Evolutionary conservation across 805 yeast genomes (phyloP).

Genomic region (Vanderwaltozyma yarrowii): DNA sequence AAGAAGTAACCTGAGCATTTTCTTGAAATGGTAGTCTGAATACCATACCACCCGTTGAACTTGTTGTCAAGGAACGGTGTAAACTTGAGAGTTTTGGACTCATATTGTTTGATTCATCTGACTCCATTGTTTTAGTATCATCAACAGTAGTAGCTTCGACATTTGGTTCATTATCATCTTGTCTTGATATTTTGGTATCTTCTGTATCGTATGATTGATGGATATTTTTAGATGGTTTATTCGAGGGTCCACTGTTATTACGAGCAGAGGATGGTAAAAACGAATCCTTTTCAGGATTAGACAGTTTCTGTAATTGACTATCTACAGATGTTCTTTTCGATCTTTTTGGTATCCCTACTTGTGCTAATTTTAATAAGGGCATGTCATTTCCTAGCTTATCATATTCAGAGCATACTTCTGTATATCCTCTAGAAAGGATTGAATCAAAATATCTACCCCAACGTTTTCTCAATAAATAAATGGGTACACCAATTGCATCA

Average conservation of each 20-base stretch:
- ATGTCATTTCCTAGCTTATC: neutral
- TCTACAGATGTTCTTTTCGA: neutral
- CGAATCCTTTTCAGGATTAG: too few relatives aligned
- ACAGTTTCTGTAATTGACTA: too few relatives aligned
- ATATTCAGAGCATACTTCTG: constrained; percentile 36
- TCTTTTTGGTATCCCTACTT: neutral
- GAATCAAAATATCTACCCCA: constrained; percentile 70
- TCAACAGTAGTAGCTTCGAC: too few relatives aligned
- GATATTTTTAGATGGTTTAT: too few relatives aligned
- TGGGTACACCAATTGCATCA: constrained; percentile 50
- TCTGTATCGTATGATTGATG: too few relatives aligned
- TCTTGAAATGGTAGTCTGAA: constrained; percentile 70
- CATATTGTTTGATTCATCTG: neutral
- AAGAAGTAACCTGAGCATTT: too few relatives aligned
- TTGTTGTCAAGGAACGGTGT: constrained; percentile 9
- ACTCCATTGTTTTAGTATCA: too few relatives aligned
- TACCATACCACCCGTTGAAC: constrained; percentile 28
- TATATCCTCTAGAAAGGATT: constrained; percentile 52
- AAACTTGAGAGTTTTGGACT: neutral
- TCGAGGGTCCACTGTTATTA: too few relatives aligned
- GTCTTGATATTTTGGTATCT: too few relatives aligned
- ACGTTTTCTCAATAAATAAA: constrained; percentile 51
- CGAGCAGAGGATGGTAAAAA: too few relatives aligned
- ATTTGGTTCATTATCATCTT: too few relatives aligned
- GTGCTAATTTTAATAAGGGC: neutral